Conservation (phyloP, 2,329 filamentous ascomycete genomes). For the Hirsutella rhossiliensis region DNA sequence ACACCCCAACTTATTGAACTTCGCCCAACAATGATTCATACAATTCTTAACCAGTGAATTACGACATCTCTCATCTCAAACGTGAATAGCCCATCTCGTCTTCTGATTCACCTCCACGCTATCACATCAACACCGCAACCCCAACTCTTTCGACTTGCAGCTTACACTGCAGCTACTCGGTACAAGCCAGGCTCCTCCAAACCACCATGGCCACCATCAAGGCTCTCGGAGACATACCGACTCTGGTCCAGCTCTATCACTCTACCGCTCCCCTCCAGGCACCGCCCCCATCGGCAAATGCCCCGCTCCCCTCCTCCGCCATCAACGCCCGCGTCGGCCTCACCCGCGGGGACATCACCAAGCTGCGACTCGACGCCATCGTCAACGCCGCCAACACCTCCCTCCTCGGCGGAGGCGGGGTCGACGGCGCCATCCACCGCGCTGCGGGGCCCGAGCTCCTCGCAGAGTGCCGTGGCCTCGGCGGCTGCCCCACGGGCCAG, state of each 20-base stretch:
- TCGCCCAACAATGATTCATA: too few relatives aligned
- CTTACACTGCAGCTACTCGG: too few relatives aligned
- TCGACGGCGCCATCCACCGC: slow-evolving; percentile 76
- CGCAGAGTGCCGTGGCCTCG: slow-evolving; percentile 57
- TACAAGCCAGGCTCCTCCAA: too few relatives aligned
- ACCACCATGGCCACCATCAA: slow-evolving; percentile 10
- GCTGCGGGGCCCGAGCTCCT: slow-evolving; percentile 62
- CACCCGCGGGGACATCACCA: slow-evolving; percentile 70
- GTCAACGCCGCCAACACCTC: slow-evolving; percentile 83
- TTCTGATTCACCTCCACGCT: too few relatives aligned
- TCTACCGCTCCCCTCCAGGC: slow-evolving; percentile 18
- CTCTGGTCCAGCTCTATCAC: slow-evolving; percentile 53
- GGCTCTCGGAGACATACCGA: slow-evolving; percentile 44
- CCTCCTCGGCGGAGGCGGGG: slow-evolving; percentile 79
- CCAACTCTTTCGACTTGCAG: too few relatives aligned
- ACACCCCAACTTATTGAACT: too few relatives aligned
- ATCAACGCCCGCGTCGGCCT: slow-evolving; percentile 63
- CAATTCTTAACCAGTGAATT: too few relatives aligned
- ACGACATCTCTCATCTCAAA: too few relatives aligned
- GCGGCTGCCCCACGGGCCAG: slow-evolving; percentile 63
- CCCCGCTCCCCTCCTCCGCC: slow-evolving; percentile 27
- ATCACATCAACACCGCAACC: too few relatives aligned
- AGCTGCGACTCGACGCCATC: slow-evolving; percentile 64
- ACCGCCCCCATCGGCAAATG: slow-evolving; percentile 5
- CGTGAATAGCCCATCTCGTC: too few relatives aligned